Base-by-base conservation (phyloP, 352 stramenopile genomes). In the Pythium phragmiticola region DNA sequence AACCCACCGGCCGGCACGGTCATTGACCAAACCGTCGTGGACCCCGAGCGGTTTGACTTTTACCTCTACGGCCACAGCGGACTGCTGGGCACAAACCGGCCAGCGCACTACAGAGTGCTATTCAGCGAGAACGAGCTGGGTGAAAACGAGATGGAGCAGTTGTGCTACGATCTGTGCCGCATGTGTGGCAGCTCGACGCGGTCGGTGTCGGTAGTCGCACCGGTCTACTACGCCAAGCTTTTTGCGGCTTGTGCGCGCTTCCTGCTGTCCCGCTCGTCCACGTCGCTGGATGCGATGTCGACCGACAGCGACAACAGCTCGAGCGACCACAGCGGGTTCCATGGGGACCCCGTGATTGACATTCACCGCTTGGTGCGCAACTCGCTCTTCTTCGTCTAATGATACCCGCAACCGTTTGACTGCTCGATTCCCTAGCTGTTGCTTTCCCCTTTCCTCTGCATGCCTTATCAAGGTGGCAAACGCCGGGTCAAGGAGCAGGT, bases 301-400 rank as follows among this genome's bases (percentile, higher is more conserved):
- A 69, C 63, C 6, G 63, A 69, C 48, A 69, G 63, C 26, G 63
- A 64, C 34, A 53, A 46, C 19, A 63, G 54, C 46, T 57, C 54
- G 14, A 63, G 54, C 21, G 41, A 43, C 19, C n/a, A 50, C 43
- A 37, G 47, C 13, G 41, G 30, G 5, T 26, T 60, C 7, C 45
- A 33, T 30, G 63, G 47, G 4, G 48, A 64, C 0, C 55, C 63
- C 13, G 46, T 60, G 3, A 43, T 69, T 30, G 36, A 64, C 14
- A 23, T 69, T 3, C 63, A 69, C 55, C 46, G 48, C 28, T 36
- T 53, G n/a, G 23, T 69, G 12, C 47, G 49, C 37, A 69, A 69
- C 63, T 51, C 46, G 37, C 37, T 64, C 5, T 69, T 69, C 55
- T 69, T 54, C 17, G 55, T 60, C 14, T 69, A 47, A 69, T 19